Conservation (phyloP, 139 green algal species). For the Tetradesmus lagerheimii region DNA sequence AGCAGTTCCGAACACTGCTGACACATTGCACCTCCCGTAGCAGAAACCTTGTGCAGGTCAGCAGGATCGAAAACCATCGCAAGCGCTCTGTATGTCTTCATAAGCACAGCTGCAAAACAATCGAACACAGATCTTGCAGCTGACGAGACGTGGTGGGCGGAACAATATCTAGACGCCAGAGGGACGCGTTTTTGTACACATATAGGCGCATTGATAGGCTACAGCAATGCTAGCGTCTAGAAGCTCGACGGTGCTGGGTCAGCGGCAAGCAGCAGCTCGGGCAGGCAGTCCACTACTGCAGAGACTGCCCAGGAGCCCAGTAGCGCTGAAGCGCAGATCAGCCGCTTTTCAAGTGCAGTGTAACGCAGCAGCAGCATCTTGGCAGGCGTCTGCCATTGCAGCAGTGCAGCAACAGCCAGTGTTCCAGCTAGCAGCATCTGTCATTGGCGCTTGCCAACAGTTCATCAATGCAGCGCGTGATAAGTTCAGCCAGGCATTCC, state of each 20-base stretch:
- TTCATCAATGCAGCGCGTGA: conserved; percentile 35
- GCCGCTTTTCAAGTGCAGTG: neutral
- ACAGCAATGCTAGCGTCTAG: conserved; percentile 18
- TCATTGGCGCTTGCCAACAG: conserved; percentile 27
- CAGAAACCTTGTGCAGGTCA: neutral
- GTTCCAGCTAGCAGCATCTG: conserved; percentile 39
- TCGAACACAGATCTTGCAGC: neutral
- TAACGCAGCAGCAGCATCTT: conserved; percentile 14
- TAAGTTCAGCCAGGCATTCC: conserved; percentile 46
- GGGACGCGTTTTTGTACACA: neutral
- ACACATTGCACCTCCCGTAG: neutral
- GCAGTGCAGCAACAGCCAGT: conserved; percentile 50
- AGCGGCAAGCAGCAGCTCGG: conserved; percentile 8
- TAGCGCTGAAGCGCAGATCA: conserved; percentile 5
- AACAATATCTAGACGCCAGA: neutral
- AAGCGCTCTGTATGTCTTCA: no score
- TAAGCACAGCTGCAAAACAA: neutral
- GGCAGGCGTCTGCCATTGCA: conserved; percentile 9
- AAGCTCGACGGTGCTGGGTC: neutral
- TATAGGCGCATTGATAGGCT: neutral
- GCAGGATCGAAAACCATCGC: no score
- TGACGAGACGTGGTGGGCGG: neutral
- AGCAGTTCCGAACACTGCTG: neutral
- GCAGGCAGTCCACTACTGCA: neutral
- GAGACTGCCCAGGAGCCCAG: neutral